Percentiles rank a stretch among this genome's conserved stretches.
Evolutionary conservation across 495 filamentous ascomycete species (phyloP).

Genomic region (Tuber calosporum): DNA sequence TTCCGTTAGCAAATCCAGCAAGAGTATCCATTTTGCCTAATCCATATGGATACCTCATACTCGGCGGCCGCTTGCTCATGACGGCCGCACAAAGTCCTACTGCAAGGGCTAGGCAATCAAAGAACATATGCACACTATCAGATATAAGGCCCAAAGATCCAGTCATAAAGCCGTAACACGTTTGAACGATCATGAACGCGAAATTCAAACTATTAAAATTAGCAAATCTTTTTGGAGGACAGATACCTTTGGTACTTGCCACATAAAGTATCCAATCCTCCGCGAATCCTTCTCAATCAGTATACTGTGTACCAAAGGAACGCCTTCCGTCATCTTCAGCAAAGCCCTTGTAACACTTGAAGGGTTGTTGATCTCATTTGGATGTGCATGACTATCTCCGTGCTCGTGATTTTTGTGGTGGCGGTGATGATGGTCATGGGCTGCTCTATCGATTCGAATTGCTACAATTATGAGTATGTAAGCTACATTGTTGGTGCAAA

Average conservation of each 20-base stretch:
- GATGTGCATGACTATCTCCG: constrained; percentile 16
- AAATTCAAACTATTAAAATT: constrained; percentile 68
- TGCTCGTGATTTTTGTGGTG: constrained; percentile 44
- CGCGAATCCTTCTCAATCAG: constrained; percentile 87
- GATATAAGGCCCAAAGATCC: constrained; percentile 89
- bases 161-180: constrained; percentile 84
- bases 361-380: constrained; percentile 34
- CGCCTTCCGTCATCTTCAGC: constrained; percentile 54
- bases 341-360: constrained; percentile 39
- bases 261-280: constrained; percentile 95
- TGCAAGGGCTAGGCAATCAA: constrained; percentile 87
- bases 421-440: constrained; percentile 34
- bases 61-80: constrained; percentile 94
- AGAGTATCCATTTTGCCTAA: constrained; percentile 96
- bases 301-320: constrained; percentile 72
- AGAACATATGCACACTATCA: constrained; percentile 99
- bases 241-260: constrained; percentile 48
- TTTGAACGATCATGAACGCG: constrained; percentile 87
- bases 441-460: constrained; percentile 27
- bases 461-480: constrained; percentile 1
- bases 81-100: constrained; percentile 92
- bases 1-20: constrained; percentile 91
- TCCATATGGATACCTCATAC: constrained; percentile 79
- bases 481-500: background rate
- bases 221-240: constrained; percentile 26